Evolutionary conservation across 225 moss, liverwort and hornwort species (phyloP).

Genomic region (Physcomitrium patens): DNA sequence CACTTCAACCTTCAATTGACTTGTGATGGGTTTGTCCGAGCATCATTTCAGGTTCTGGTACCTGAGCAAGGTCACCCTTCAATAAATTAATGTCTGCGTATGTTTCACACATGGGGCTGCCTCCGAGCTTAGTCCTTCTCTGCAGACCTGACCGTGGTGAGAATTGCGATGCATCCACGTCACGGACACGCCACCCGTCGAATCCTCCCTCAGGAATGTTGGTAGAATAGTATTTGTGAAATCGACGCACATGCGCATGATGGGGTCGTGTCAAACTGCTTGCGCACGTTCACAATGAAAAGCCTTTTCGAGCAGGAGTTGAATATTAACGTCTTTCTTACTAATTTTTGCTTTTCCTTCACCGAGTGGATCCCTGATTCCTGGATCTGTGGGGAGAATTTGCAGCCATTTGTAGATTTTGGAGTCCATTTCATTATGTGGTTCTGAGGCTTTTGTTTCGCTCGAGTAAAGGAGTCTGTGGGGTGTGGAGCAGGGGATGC

Average conservation of each 20-base stretch:
- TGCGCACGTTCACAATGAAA: background rate
- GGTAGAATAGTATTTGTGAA: too few relatives aligned
- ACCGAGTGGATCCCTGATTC: background rate
- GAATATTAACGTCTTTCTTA: background rate
- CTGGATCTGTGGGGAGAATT: background rate
- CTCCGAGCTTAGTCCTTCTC: background rate
- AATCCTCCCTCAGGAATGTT: background rate
- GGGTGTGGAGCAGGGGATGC: background rate
- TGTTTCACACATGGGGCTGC: constrained; percentile 3
- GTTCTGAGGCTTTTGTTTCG: background rate
- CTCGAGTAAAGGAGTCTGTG: background rate
- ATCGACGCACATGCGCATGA: too few relatives aligned
- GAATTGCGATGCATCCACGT: too few relatives aligned
- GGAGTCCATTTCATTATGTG: background rate
- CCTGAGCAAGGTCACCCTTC: background rate
- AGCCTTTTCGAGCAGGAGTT: background rate
- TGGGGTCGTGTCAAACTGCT: background rate
- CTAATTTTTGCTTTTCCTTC: background rate
- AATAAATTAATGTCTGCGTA: background rate
- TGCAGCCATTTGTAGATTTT: background rate
- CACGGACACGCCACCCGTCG: too few relatives aligned
- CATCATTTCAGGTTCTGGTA: background rate
- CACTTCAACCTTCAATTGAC: too few relatives aligned
- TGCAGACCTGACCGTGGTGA: background rate
- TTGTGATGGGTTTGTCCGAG: background rate